Conservation (phyloP, 257 asterid species). For the Mitragyna speciosa region DNA sequence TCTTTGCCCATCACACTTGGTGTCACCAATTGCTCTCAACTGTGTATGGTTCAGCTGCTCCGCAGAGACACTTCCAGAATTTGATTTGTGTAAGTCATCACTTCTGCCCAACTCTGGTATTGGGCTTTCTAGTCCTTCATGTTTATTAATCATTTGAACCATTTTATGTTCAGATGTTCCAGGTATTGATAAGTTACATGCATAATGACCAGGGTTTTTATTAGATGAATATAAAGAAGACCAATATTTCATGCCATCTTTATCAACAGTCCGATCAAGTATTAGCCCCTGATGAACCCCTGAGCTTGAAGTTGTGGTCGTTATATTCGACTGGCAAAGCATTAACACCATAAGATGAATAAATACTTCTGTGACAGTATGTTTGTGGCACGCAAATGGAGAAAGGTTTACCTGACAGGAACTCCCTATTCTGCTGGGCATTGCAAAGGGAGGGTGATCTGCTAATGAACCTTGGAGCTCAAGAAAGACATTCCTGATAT, state of each 20-base stretch:
- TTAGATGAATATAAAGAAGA: slow-evolving; percentile 40
- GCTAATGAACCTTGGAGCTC: slow-evolving; percentile 49
- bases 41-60: slow-evolving; percentile 42
- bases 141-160: slow-evolving; percentile 35
- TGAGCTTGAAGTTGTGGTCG: slow-evolving; percentile 46
- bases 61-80: slow-evolving; percentile 34
- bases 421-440: slow-evolving; percentile 41
- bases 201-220: slow-evolving; percentile 35
- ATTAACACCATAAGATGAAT: slow-evolving; percentile 31
- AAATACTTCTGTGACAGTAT: neutral
- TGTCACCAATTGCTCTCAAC: slow-evolving; percentile 26
- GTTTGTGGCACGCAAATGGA: slow-evolving; percentile 11
- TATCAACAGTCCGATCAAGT: slow-evolving; percentile 33
- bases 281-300: slow-evolving; percentile 39
- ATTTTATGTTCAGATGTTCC: slow-evolving; percentile 42
- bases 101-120: slow-evolving; percentile 26
- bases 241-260: slow-evolving; percentile 43
- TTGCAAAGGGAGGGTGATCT: slow-evolving; percentile 38
- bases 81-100: slow-evolving; percentile 38
- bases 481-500: slow-evolving; percentile 54
- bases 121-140: slow-evolving; percentile 42
- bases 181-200: slow-evolving; percentile 27
- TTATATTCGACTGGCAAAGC: slow-evolving; percentile 58
- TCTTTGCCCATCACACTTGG: slow-evolving; percentile 36
- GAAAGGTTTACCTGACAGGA: slow-evolving; percentile 55